Percentiles rank a stretch among this genome's conserved stretches.
Conservation (phyloP, 495 filamentous ascomycete genomes). For the Daldinia loculata region DNA sequence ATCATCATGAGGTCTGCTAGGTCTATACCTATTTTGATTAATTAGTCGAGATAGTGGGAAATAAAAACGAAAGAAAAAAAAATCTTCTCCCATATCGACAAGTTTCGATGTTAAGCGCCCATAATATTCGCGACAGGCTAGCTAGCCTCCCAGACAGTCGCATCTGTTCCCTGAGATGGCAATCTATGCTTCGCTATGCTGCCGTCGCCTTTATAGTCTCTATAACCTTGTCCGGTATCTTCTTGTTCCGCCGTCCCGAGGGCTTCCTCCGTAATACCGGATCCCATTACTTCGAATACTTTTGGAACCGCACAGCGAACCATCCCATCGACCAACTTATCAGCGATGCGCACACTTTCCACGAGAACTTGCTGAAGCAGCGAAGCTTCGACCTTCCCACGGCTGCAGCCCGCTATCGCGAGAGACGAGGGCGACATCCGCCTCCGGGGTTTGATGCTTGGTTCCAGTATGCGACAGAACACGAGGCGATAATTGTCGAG, state of each 20-base stretch:
- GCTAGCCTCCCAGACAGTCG: conserved; percentile 38
- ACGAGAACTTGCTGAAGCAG: conserved; percentile 50
- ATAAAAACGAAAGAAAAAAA: neutral
- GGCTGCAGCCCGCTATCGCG: conserved; percentile 66
- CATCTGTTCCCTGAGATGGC: conserved; percentile 32
- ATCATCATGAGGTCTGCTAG: conserved; percentile 23
- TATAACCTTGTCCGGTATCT: conserved; percentile 32
- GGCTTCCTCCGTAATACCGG: conserved; percentile 36
- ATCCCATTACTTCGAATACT: conserved; percentile 43
- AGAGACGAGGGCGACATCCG: conserved; percentile 70
- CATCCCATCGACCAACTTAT: conserved; percentile 58
- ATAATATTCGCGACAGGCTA: conserved; percentile 33
- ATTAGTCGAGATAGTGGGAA: conserved; percentile 7
- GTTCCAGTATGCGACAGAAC: conserved; percentile 66
- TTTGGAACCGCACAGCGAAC: conserved; percentile 39
- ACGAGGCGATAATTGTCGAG: conserved; percentile 67
- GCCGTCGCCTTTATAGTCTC: conserved; percentile 35
- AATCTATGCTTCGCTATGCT: conserved; percentile 35
- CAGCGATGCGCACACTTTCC: conserved; percentile 45
- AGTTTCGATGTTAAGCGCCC: conserved; percentile 21
- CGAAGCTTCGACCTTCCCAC: conserved; percentile 57
- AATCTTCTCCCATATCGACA: neutral
- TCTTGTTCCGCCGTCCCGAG: conserved; percentile 39
- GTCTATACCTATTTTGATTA: conserved; percentile 10
- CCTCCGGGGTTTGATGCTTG: conserved; percentile 74